Conservation (phyloP, 148 eudicot species). For the Camellia granthamiana region DNA sequence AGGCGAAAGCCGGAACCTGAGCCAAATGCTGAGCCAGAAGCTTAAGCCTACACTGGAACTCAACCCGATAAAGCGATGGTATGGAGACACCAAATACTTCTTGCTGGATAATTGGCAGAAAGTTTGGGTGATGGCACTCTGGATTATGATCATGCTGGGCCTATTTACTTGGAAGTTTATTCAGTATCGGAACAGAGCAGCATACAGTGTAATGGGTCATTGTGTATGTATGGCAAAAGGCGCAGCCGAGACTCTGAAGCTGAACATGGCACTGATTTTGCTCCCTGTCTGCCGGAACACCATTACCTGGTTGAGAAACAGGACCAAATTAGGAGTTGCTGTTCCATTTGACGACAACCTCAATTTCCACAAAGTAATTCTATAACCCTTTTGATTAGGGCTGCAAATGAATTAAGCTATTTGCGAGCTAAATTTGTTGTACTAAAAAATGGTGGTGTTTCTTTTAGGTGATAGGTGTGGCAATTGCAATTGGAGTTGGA, state of each 20-base stretch:
- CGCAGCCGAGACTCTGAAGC: slow-evolving; percentile 53
- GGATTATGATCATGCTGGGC: slow-evolving; percentile 42
- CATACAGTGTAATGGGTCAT: slow-evolving; percentile 38
- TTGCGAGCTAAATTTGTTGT: background rate
- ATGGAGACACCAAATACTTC: slow-evolving; percentile 32
- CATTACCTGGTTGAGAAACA: slow-evolving; percentile 58
- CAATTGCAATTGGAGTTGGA: slow-evolving; percentile 45
- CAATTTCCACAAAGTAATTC: slow-evolving; percentile 52
- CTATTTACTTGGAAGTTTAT: slow-evolving; percentile 40
- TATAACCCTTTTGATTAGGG: background rate
- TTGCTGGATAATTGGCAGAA: slow-evolving; percentile 50
- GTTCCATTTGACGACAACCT: slow-evolving; percentile 62
- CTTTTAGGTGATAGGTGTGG: slow-evolving; percentile 43
- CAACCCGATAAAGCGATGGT: slow-evolving; percentile 30
- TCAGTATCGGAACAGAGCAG: slow-evolving; percentile 36
- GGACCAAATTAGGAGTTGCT: slow-evolving; percentile 44
- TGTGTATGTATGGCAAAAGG: slow-evolving; percentile 56
- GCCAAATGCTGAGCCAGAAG: slow-evolving; percentile 60
- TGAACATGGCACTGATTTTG: slow-evolving; percentile 55
- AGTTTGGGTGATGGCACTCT: slow-evolving; percentile 47
- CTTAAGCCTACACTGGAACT: slow-evolving; percentile 28
- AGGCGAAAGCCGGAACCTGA: slow-evolving; percentile 42
- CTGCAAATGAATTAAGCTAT: too few relatives aligned
- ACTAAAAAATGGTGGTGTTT: background rate
- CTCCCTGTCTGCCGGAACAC: slow-evolving; percentile 57